Base-by-base conservation (phyloP, 176 grass and related monocot species). In the Lolium perenne region DNA sequence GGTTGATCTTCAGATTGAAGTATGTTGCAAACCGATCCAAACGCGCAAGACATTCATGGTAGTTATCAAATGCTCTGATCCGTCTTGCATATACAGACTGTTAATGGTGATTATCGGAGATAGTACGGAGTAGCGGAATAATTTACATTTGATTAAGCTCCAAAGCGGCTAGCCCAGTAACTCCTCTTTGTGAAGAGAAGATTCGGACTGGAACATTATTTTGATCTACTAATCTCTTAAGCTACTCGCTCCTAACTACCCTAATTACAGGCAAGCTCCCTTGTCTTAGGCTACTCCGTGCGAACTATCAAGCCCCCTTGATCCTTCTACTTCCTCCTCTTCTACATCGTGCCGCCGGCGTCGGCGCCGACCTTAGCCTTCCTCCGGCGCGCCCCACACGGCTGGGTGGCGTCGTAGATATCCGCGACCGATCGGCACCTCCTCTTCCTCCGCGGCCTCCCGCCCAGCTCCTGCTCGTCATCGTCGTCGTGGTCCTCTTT, bases 401-500 rank as follows among this genome's bases (percentile, higher is more conserved):
- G 77, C 9, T 16, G 65, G 4, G 79, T 87, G 10, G 51, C 88
- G 0, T 82, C 91, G 57, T 95, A 95, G 81, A 98, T 67, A 69
- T 91, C 86, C 4, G 84, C 77, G 57, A 95, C 54, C 86, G 40
- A n/a, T 41, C 91, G 88, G 70, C 84, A 87, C 79, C 93, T 62
- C 88, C 61, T 87, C 82, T 80, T 92, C 90, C 64, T 81, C 61
- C 93, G 76, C 38, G 38, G 72, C 70, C 76, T 82, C 48, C 77
- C 83, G 22, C 76, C 58, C 69, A 82, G 84, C 68, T 91, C 93
- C 84, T 93, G 84, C 38, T 29, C 1, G 26, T 2, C 26, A 0
- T 83, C 63, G 51, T 82, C 87, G 1, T 79, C 76, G 3, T 72
- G 76, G 0, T 57, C 76, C 5, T 72, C 87, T 17, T 56, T 43